Conservation (phyloP, 495 filamentous ascomycete species). For the Aspergillus taichungensis region DNA sequence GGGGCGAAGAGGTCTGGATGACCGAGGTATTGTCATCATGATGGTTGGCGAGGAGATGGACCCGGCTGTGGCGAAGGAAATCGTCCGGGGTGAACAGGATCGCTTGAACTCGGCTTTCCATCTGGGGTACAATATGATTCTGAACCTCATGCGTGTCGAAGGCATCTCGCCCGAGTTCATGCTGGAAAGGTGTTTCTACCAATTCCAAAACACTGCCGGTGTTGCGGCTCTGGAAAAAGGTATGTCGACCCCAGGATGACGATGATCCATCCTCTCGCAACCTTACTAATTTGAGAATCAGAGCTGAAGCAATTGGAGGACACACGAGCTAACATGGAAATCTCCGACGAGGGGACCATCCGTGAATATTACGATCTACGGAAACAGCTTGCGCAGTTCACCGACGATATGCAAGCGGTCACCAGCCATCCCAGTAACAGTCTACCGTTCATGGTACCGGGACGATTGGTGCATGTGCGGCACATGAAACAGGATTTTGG, state of each 20-base stretch:
- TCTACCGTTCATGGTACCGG: constrained; percentile 68
- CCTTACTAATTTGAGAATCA: constrained; percentile 22
- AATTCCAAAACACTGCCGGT: constrained; percentile 90
- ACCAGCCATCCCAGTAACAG: constrained; percentile 84
- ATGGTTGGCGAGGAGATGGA: constrained; percentile 98
- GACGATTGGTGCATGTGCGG: constrained; percentile 76
- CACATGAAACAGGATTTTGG: constrained; percentile 75
- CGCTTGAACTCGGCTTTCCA: constrained; percentile 96
- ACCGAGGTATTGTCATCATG: constrained; percentile 98
- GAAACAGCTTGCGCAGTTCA: constrained; percentile 70
- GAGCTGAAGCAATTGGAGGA: constrained; percentile 67
- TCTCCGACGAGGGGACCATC: constrained; percentile 76
- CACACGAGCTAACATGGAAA: constrained; percentile 59
- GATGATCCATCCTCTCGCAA: neutral
- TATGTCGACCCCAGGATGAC: constrained; percentile 12
- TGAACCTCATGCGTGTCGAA: constrained; percentile 92
- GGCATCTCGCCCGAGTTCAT: constrained; percentile 95
- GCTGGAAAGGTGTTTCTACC: constrained; percentile 93
- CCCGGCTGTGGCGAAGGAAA: constrained; percentile 82
- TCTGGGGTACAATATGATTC: constrained; percentile 98
- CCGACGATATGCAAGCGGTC: constrained; percentile 76
- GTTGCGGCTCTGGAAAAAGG: constrained; percentile 70
- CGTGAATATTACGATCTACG: constrained; percentile 87
- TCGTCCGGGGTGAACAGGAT: constrained; percentile 93
- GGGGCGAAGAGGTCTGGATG: constrained; percentile 92